Evolutionary conservation across 345 rosid species (phyloP), one percentile per base, ranked within the genome.

Genomic region (Melastoma malabathricum): DNA sequence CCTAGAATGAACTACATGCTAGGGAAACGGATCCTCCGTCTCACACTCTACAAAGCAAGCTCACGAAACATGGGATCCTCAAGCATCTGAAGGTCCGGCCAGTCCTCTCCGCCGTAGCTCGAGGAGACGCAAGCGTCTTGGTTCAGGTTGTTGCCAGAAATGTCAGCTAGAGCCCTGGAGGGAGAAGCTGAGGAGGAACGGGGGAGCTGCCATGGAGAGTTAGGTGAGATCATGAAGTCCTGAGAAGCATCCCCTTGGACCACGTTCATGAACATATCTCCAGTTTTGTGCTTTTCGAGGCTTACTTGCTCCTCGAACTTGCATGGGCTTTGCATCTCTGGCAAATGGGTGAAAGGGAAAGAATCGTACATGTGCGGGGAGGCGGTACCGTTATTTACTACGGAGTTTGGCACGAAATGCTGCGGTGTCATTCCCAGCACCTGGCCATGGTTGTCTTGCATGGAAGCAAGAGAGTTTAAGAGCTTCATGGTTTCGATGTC

Each of bases 41-140:
- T 34, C 41, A 34, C 41, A 34, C 41, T 1, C 41, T 34, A 62
- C 59, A 66, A 70, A 43, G 71, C 55, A 66, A 68, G 67, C 54
- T 72, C 77, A 55, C 65, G 59, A 60, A 74, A 80, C 18, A 77
- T 59, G 56, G 76, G 70, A 38, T 80, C 75, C 29, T 80, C 79
- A n/a, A 80, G 74, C 52, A 74, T 51, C 23, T 51, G 23, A 5
- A 74, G 55, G 22, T 70, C 73, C 1, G 74, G 67, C 83, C 83
- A 74, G 39, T 46, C 47, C 31, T 64, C 71, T n/a, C 58, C 76
- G 17, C 59, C 60, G 25, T 57, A 59, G 66, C 72, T 59, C 18
- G 72, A 62, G 56, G 56, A 15, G 56, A 47, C 63, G 18, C 50
- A 50, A 47, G 49, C 58, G 13, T 63, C 76, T n/a, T 60, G 64